Conservation (phyloP, 805 yeast genomes). For the Lachancea sp. region DNA sequence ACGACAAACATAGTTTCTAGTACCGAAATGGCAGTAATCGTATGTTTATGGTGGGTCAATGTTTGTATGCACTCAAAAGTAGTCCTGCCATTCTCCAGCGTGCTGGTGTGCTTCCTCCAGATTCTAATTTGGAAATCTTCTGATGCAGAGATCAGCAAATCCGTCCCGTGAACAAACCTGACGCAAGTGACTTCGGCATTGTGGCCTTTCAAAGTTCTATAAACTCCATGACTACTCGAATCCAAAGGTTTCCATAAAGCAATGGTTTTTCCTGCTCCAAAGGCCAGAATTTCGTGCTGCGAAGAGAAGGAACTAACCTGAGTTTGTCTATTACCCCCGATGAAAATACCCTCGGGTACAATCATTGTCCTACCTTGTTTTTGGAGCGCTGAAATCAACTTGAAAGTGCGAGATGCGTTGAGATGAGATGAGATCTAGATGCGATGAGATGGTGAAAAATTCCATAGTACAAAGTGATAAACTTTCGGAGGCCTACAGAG, state of each 20-base stretch:
- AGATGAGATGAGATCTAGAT: not conserved
- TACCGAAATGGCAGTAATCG: constrained; percentile 52
- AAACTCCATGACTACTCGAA: constrained; percentile 39
- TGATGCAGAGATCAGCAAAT: constrained; percentile 50
- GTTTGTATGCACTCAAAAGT: constrained; percentile 23
- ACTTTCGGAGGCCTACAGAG: not conserved
- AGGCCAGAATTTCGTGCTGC: constrained; percentile 45
- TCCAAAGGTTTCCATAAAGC: constrained; percentile 65
- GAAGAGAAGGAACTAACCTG: constrained; percentile 49
- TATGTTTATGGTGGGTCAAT: constrained; percentile 40
- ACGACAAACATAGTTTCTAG: constrained; percentile 40
- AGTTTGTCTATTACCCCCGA: constrained; percentile 67
- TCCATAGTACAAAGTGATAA: not conserved
- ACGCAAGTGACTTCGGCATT: constrained; percentile 60
- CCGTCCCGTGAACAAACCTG: constrained; percentile 43
- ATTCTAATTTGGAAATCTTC: constrained; percentile 59
- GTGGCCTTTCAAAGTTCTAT: constrained; percentile 54
- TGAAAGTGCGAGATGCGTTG: not conserved
- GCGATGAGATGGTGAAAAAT: constrained; percentile 5
- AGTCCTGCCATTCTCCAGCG: not conserved
- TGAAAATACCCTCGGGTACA: constrained; percentile 50
- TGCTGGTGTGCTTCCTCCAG: constrained; percentile 42
- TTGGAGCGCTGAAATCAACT: not conserved
- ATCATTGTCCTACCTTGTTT: constrained; percentile 6
- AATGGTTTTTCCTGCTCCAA: constrained; percentile 59